Percentiles rank a stretch among this genome's conserved stretches.
Evolutionary conservation across 1,284 basidiomycete species (phyloP).

Genomic region (Pyrrhoderma noxium): DNA sequence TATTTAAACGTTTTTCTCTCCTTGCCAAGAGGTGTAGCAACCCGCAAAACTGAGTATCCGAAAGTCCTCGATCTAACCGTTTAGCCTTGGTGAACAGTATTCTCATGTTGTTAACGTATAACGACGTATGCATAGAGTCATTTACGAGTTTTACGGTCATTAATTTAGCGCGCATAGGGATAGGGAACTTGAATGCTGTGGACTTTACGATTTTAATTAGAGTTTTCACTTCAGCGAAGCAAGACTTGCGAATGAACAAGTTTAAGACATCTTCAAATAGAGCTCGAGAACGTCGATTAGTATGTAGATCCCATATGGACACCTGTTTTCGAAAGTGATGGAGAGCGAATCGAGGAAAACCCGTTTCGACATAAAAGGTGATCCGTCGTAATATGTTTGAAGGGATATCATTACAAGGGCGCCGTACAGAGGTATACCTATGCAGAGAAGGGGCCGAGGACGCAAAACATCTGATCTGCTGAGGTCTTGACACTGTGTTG

Average conservation of each 20-base stretch:
- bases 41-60: constrained; percentile 2
- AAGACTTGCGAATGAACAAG: constrained; percentile 5
- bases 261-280: constrained; percentile 6
- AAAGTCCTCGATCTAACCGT: no score
- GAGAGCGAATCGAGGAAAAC: neutral
- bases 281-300: neutral
- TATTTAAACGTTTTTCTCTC: neutral
- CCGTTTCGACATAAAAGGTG: neutral
- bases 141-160: constrained; percentile 1
- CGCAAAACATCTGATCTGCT: no score
- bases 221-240: constrained; percentile 4
- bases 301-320: neutral
- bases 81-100: neutral
- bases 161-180: constrained; percentile 2
- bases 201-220: neutral
- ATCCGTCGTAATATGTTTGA: neutral
- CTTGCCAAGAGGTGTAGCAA: constrained; percentile 2
- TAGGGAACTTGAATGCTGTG: neutral
- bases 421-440: no score
- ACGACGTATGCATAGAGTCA: neutral
- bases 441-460: neutral
- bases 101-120: constrained; percentile 3
- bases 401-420: no score
- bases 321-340: constrained; percentile 3
- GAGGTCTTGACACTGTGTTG: no score